A percentile compares a stretch with the other conserved stretches of the same genome.
Evolutionary conservation across 106 monocot species (phyloP).

Genomic region (Acorus gramineus): DNA sequence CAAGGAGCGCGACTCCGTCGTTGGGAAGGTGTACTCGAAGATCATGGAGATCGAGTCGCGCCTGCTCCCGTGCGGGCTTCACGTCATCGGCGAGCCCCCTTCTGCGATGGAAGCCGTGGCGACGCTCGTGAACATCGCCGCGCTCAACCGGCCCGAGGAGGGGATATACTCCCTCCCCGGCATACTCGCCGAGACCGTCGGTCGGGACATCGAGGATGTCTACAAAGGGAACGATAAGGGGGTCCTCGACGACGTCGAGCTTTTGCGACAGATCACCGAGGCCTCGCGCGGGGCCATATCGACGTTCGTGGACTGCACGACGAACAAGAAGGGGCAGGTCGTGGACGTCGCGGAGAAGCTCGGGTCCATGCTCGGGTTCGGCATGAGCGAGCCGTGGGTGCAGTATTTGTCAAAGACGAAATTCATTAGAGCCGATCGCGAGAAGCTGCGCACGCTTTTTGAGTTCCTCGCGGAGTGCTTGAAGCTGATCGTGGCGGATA

Average conservation of each 20-base stretch:
- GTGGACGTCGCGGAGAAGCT: conserved; percentile 62
- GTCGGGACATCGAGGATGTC: conserved; percentile 64
- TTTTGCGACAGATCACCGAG: conserved; percentile 59
- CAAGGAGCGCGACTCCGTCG: conserved; percentile 45
- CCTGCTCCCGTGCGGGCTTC: conserved; percentile 67
- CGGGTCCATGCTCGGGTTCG: conserved; percentile 63
- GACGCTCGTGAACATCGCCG: conserved; percentile 72
- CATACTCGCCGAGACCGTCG: conserved; percentile 61
- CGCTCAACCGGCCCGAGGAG: conserved; percentile 66
- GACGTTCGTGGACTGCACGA: conserved; percentile 52
- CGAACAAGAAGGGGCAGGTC: conserved; percentile 65
- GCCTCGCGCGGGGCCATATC: conserved; percentile 55
- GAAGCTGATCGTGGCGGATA: conserved; percentile 56
- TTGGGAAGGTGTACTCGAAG: conserved; percentile 78
- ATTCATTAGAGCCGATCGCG: conserved; percentile 66
- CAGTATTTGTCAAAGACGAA: conserved; percentile 66
- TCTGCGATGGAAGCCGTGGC: conserved; percentile 68
- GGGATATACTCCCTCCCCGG: conserved; percentile 51
- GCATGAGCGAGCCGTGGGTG: conserved; percentile 59
- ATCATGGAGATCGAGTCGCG: conserved; percentile 89
- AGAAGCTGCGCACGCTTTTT: conserved; percentile 56
- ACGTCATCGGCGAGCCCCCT: conserved; percentile 79
- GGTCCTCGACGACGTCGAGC: conserved; percentile 56
- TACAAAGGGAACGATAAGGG: conserved; percentile 76
- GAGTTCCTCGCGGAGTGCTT: conserved; percentile 55